Evolutionary conservation across 2,329 filamentous ascomycete genomes (phyloP).

Genomic region (Penicillium sp.): DNA sequence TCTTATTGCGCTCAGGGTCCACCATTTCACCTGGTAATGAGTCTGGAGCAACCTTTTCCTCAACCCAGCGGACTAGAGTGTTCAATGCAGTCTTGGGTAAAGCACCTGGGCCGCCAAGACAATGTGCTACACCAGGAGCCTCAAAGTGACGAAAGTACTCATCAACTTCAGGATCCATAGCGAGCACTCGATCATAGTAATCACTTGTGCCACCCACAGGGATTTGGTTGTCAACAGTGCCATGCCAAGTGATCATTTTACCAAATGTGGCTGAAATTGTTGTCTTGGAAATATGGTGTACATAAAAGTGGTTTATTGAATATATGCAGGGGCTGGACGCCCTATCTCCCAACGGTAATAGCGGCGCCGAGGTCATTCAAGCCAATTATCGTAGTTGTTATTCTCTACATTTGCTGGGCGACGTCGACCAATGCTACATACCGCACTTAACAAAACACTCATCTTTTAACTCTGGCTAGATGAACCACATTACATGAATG

Average conservation of each 20-base stretch:
- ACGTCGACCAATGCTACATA: too few relatives aligned
- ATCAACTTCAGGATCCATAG: conserved; percentile 21
- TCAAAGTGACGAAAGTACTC: conserved; percentile 42
- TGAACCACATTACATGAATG: too few relatives aligned
- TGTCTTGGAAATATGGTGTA: too few relatives aligned
- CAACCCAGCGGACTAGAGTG: background rate
- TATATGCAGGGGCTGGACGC: too few relatives aligned
- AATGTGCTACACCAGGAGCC: conserved; percentile 43
- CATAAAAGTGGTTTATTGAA: too few relatives aligned
- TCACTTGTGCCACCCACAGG: conserved; percentile 34
- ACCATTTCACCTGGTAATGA: background rate
- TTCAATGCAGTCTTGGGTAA: background rate
- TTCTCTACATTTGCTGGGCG: too few relatives aligned
- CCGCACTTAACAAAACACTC: too few relatives aligned
- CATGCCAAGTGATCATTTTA: conserved; percentile 49
- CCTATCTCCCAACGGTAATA: too few relatives aligned
- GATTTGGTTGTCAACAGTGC: conserved; percentile 43
- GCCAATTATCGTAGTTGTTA: too few relatives aligned
- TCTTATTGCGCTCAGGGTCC: background rate
- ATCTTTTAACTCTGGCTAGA: too few relatives aligned
- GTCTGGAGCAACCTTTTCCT: background rate
- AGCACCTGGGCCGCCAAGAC: conserved; percentile 28
- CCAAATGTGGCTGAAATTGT: conserved; percentile 11
- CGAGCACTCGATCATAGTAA: conserved; percentile 40
- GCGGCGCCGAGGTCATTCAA: too few relatives aligned